phyloP scores from a whole-genome alignment of 192 early-diverging fungal genomes.

The Entomortierella parvispora region DNA sequence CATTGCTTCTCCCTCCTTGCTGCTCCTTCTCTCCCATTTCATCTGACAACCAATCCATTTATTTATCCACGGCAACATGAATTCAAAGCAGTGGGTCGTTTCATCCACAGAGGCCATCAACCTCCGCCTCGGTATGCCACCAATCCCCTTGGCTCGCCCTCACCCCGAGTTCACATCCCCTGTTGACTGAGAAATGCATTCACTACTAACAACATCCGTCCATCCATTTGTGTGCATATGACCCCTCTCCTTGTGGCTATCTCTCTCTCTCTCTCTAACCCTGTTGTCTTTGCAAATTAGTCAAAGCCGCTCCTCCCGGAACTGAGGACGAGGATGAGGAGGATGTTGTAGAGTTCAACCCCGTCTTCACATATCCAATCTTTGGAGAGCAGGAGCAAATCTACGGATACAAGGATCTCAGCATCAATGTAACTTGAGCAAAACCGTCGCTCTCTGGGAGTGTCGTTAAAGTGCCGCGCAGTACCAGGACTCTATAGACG shows the following conservation, averaged over 20 bases:
- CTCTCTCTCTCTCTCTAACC: too few relatives aligned
- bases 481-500: background rate
- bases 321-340: constrained; percentile 51
- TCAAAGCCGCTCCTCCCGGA: constrained; percentile 21
- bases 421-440: constrained; percentile 57
- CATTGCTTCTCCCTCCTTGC: too few relatives aligned
- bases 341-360: constrained; percentile 71
- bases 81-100: constrained; percentile 45
- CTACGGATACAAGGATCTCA: constrained; percentile 89
- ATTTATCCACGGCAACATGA: constrained; percentile 16
- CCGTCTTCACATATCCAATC: constrained; percentile 88
- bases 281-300: background rate
- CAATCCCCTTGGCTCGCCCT: background rate
- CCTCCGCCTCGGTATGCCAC: constrained; percentile 32
- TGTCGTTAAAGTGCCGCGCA: background rate
- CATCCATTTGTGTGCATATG: background rate
- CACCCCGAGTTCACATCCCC: background rate
- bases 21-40: background rate
- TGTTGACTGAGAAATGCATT: background rate
- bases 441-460: background rate
- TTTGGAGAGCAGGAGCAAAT: constrained; percentile 90
- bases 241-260: too few relatives aligned
- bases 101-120: constrained; percentile 49
- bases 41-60: background rate
- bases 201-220: background rate